Percentiles rank a stretch among this genome's conserved stretches.
phyloP scores from a whole-genome alignment of 106 monocot genomes.

The Dendrobium nobile region DNA sequence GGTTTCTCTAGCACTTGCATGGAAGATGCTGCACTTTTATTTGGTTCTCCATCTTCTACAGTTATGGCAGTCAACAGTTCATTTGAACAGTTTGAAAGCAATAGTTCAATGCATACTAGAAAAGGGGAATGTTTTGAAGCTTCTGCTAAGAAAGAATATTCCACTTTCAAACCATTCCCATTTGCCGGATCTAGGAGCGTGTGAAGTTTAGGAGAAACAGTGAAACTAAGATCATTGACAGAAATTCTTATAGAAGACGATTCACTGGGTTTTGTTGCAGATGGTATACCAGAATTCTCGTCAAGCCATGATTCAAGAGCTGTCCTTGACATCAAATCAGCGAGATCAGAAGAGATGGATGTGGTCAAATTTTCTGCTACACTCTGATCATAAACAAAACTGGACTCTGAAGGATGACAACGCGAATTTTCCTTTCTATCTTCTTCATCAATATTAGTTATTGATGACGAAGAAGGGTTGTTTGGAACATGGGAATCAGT shows the following conservation, averaged over 20 bases:
- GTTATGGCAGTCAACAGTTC: slow-evolving; percentile 47
- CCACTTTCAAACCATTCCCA: slow-evolving; percentile 60
- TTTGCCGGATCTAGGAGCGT: slow-evolving; percentile 62
- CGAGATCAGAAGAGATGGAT: slow-evolving; percentile 52
- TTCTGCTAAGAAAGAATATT: slow-evolving; percentile 64
- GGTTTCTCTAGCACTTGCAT: slow-evolving; percentile 34
- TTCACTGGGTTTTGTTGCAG: slow-evolving; percentile 19
- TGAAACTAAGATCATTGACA: slow-evolving; percentile 52
- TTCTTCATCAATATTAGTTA: slow-evolving; percentile 10
- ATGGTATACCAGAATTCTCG: slow-evolving; percentile 42
- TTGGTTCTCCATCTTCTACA: slow-evolving; percentile 37
- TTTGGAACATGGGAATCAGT: slow-evolving; percentile 20
- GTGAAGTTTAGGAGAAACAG: slow-evolving; percentile 41
- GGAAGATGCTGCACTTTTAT: slow-evolving; percentile 26
- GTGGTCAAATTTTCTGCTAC: slow-evolving; percentile 10
- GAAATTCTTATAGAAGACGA: slow-evolving; percentile 58
- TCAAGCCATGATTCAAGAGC: slow-evolving; percentile 85
- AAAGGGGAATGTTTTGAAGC: slow-evolving; percentile 50
- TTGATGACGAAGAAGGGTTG: background rate
- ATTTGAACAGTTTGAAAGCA: slow-evolving; percentile 57
- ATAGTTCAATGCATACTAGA: slow-evolving; percentile 54
- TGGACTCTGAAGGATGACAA: slow-evolving; percentile 36
- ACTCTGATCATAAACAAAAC: slow-evolving; percentile 20
- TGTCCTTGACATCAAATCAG: slow-evolving; percentile 64
- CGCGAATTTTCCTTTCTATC: slow-evolving; percentile 20